Base-by-base conservation (phyloP, 1,139 yeast species). In the Candida pseudoviswanathii region DNA sequence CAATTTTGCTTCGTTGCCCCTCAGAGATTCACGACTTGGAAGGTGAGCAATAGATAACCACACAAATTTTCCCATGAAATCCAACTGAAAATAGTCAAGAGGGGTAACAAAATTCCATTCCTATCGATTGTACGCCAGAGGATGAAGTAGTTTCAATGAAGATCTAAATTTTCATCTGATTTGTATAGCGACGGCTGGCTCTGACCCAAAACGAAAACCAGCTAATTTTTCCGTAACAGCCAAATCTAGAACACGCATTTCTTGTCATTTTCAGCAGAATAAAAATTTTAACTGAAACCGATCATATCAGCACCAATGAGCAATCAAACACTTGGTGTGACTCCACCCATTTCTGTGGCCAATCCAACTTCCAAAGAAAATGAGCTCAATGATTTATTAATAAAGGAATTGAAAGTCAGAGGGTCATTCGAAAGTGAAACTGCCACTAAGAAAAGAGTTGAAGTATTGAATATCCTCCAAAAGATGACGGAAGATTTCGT, bases 391-490 rank as follows among this genome's bases (percentile, higher is more conserved):
- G 96, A 89, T 61, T 67, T 74, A 44, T 71, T 95, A 65, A 84
- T 94, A 46, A 80, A 79, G 48, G 98, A 91, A 64, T 75, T 94
- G 48, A 89, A 90, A 65, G 72, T 71, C n/a, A 86, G 89, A 58
- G 94, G 92, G 2, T 90, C 97, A 0, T 94, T 94, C 66, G 99
- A 94, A 66, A 77, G 86, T 44, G 97, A 89, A 62, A 77, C 73
- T 6, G 97, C 88, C 47, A 89, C 97, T 0, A 82, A 77, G 57
- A 88, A 84, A 61, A 78, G 99, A 60, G 88, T 84, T 1, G 84
- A 86, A 56, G 95, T 89, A 11, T 75, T 95, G 34, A 75, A 78
- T 41, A 71, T 78, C 3, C 66, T 94, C 51, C 98, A 94, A 64
- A 78, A 81, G 55, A 63, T 94, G 61, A 81, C 87, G 0, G 81